Evolutionary conservation across 768 basidiomycete genomes (phyloP).

Genomic region (Hericium coralloides): DNA sequence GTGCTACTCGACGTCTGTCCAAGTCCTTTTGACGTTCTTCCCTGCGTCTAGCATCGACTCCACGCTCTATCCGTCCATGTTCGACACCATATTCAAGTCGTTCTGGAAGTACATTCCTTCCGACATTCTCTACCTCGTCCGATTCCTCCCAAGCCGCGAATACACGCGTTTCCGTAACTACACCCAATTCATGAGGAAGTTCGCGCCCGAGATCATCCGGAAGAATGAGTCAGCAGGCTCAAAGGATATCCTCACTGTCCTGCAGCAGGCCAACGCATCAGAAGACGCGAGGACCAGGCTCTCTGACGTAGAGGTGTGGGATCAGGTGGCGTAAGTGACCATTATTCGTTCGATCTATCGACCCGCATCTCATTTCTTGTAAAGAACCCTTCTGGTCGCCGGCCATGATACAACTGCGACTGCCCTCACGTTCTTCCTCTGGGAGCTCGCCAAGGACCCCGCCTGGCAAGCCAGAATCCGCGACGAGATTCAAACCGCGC

Average conservation of each 20-base stretch:
- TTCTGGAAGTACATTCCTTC: neutral
- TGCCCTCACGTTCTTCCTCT: conserved; percentile 9
- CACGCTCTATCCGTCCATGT: neutral
- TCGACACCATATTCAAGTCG: neutral
- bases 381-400: conserved; percentile 12
- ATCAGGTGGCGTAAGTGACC: conserved; percentile 3
- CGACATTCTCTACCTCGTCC: conserved; percentile 1
- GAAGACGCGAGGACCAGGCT: conserved; percentile 1
- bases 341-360: too few relatives aligned
- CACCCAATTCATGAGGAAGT: neutral
- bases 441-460: conserved; percentile 12
- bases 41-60: neutral
- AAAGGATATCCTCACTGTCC: conserved; percentile 4
- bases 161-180: conserved; percentile 3
- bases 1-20: neutral
- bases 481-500: conserved; percentile 8
- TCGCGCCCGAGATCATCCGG: neutral
- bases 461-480: conserved; percentile 10
- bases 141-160: conserved; percentile 3
- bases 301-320: neutral
- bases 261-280: conserved; percentile 3
- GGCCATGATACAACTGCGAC: conserved; percentile 17
- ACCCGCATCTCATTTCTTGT: neutral
- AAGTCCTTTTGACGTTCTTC: neutral
- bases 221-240: neutral